Base-by-base conservation (phyloP, 2,329 filamentous ascomycete species). In the Aspergillus niger region DNA sequence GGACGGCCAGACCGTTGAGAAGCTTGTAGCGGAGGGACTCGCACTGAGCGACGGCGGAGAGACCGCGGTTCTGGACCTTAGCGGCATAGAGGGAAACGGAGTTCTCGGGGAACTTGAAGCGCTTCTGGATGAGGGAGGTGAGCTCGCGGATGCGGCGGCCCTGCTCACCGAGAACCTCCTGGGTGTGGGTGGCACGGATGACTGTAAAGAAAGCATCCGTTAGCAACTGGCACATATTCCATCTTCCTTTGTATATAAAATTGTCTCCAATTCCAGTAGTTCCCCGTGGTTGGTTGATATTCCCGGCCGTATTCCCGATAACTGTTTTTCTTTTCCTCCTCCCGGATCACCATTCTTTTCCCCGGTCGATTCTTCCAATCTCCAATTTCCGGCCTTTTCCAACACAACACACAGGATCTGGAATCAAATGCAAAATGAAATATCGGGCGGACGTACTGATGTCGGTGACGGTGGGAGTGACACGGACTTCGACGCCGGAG, bases 101-200 rank as follows among this genome's bases (percentile, higher is more conserved):
- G 91, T 98, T 98, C 87, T 98, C 94, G 84, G 95, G 94, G 90
- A 99, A 99, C 88, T 97, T 97, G 91, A 99, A 99, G 80, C 95
- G 93, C 91, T 99, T 98, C 88, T 99, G 96, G 88, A 99, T 99
- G 81, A 99, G 90, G 78, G 92, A 97, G 81, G 95, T 99, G 83
- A 99, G 92, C 88, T 99, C 95, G 82, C 95, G 94, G 83, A 99
- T 99, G 86, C 95, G 92, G 86, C 95, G 93, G 79, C 95, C 95
- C 88, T 99, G 95, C 90, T 99, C 95, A 80, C 95, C 95, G 78
- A 99, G 92, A 74, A 99, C 96, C 87, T 99, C 96, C 86, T 99
- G 95, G 80, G 95, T 99, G 90, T 99, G 95, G 79, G 95, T 99
- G 80, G 95, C 95, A 83, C 95, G 95, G 88, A 99, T 96, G 89